Evolutionary conservation across 257 asterid species (phyloP), one percentile per base, ranked within the genome.

Genomic region (Nicotiana benthamiana): DNA sequence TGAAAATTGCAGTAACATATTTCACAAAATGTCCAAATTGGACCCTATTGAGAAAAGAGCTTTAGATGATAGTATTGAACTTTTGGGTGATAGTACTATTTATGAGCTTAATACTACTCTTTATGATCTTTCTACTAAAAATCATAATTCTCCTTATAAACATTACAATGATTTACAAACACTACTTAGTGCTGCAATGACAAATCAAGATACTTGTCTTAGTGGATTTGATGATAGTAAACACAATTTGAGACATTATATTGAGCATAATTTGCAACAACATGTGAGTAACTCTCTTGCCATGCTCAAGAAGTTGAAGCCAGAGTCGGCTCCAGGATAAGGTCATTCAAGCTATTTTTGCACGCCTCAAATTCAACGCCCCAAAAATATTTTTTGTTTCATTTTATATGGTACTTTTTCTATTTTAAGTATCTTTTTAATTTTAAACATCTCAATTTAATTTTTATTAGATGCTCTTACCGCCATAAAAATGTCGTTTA

Each of bases 161-260:
- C 89, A 87, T 80, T 91, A 88, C 81, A 88, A 83, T 86, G 94
- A 92, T 22, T 59, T 95, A 27, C 91, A 86, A 81, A 95, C 98
- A 51, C 88, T 95, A 16, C 88, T 95, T 80, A 93, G 98, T 84
- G 98, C 88, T 59, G 95, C 95, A 36, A 93, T 95, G 92, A 95
- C 97, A n/a, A 93, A 93, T 72, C 98, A 93, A 89, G 66, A 83
- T 87, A 95, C 99, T 40, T 95, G 99, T 86, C 97, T 95, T 43
- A 91, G 85, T 76, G 99, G 99, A 0, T 90, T 95, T 77, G 92
- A 93, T 17, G 87, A 83, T 75, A 81, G 90, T 57, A 85, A 82
- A 43, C 89, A 88, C 86, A 85, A 86, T 20, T 85, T 95, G 2
- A 88, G 93, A 72, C 84, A 82, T 4, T 83, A 82, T 64, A 83